phyloP scores from a whole-genome alignment of 164 flowering plant genomes.

The Sedum album region DNA sequence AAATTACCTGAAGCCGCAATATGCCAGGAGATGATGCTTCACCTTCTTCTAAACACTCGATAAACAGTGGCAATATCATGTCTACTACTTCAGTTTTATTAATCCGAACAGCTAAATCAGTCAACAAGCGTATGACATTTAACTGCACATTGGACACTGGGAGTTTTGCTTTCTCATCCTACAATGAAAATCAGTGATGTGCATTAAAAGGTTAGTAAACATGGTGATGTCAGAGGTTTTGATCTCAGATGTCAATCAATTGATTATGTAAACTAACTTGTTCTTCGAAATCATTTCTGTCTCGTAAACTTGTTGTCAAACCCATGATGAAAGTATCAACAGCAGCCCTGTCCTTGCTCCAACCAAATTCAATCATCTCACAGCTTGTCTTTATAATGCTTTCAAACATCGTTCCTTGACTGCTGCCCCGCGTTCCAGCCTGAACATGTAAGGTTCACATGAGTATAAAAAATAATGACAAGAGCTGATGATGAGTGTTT shows the following conservation, averaged over 20 bases:
- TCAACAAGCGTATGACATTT: constrained; percentile 72
- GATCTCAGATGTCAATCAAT: neutral
- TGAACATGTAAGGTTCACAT: constrained; percentile 20
- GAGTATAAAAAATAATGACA: neutral
- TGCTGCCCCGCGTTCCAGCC: constrained; percentile 77
- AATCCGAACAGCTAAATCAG: constrained; percentile 68
- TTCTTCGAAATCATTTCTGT: constrained; percentile 78
- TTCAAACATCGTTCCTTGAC: constrained; percentile 82
- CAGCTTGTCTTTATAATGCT: constrained; percentile 69
- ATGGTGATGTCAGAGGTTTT: neutral
- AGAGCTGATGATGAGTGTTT: neutral
- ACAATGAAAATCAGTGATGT: constrained; percentile 17
- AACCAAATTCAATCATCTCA: constrained; percentile 81
- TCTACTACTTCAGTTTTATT: constrained; percentile 88
- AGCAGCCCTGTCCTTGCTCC: constrained; percentile 84
- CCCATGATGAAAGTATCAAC: constrained; percentile 91
- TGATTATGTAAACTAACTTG: constrained; percentile 51
- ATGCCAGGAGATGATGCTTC: constrained; percentile 87
- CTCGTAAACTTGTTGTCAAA: constrained; percentile 77
- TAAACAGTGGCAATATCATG: constrained; percentile 84
- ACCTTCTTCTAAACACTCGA: constrained; percentile 96
- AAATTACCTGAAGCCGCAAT: constrained; percentile 80
- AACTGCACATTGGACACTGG: constrained; percentile 62
- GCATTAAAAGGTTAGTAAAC: neutral
- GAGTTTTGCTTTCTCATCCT: constrained; percentile 78